phyloP scores from a whole-genome alignment of 495 filamentous ascomycete species.

The Mytilinidion resinicola region DNA sequence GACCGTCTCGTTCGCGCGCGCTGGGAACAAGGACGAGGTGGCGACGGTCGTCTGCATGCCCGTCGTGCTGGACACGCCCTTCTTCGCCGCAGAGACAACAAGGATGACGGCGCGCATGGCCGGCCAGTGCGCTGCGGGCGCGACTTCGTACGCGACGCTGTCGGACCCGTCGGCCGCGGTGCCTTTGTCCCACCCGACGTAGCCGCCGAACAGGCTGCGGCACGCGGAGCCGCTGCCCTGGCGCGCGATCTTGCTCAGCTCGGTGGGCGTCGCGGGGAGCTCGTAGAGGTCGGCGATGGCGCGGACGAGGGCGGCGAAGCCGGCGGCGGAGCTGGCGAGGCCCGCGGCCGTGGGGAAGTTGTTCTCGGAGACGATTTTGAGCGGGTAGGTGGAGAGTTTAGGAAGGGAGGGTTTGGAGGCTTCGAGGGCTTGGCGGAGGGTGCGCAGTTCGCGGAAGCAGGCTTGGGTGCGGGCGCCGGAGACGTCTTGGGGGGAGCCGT shows the following conservation, averaged over 20 bases:
- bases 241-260: slow-evolving; percentile 83
- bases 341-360: slow-evolving; percentile 99
- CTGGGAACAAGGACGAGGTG: slow-evolving; percentile 74
- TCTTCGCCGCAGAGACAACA: slow-evolving; percentile 87
- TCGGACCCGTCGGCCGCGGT: slow-evolving; percentile 67
- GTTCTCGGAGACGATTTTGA: slow-evolving; percentile 85
- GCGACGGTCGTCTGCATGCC: slow-evolving; percentile 96
- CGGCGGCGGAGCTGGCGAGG: slow-evolving; percentile 84
- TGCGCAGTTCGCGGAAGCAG: slow-evolving; percentile 78
- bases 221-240: slow-evolving; percentile 94
- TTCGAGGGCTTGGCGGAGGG: slow-evolving; percentile 70
- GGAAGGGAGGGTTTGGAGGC: slow-evolving; percentile 62
- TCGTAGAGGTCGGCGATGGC: slow-evolving; percentile 89
- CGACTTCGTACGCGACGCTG: slow-evolving; percentile 77
- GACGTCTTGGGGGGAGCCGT: slow-evolving; percentile 75
- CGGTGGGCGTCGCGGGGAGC: slow-evolving; percentile 66
- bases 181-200: slow-evolving; percentile 88
- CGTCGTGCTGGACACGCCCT: slow-evolving; percentile 81
- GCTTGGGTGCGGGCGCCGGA: slow-evolving; percentile 81
- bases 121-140: slow-evolving; percentile 83
- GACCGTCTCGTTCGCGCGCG: slow-evolving; percentile 65
- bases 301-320: slow-evolving; percentile 89
- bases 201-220: slow-evolving; percentile 84
- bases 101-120: slow-evolving; percentile 87
- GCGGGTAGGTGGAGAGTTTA: slow-evolving; percentile 62